Evolutionary conservation across 2,329 filamentous ascomycete genomes (phyloP), one percentile per base, ranked within the genome.

Genomic region (Dactylellina sp.): DNA sequence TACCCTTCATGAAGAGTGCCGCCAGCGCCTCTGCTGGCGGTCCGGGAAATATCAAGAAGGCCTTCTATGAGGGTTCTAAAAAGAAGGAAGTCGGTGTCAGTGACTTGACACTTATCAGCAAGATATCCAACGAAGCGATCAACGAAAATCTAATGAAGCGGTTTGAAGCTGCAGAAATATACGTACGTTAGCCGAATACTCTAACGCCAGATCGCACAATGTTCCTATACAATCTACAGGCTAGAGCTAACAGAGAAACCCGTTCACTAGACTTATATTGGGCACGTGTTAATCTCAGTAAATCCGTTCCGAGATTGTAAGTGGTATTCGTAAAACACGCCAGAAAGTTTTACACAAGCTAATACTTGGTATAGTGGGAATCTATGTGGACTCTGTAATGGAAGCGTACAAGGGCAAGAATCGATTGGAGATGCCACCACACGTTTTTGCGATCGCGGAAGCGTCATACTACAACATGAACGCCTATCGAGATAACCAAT

Each of bases 21-120:
- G 82, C 77, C 79, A 82, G 79, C 79, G 84, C 83, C 76, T 82
- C 82, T 76, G 80, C 82, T 47, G 82, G 81, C 47, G 84, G 84
- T 71, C 84, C 85, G 78, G 84, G 88, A 76, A 92, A 91, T 82
- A 92, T 96, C 78, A 94, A 93, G 83, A 98, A 98, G 84, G 95
- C 95, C 76, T 92, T 91, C 75, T 99, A 96, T 83, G 95, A 99
- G 82, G 92, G 89, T 75, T 91, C 89, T 77, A 98, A 98, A 87
- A 99, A 98, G 89, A 98, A 97, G 87, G 93, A 99, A 83, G 95
- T 99, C 78, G 95, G 95, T 77, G 95, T 99, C 62, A 97, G 95
- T 63, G 95, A 99, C 85, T 86, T 99, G 81, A 99, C 95, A 2
- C 85, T 99, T 79, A 90, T 99, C 80, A 97, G 93, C 85, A 98